Base-by-base conservation (phyloP, 345 rosid genomes). In the Microthlaspi erraticum region DNA sequence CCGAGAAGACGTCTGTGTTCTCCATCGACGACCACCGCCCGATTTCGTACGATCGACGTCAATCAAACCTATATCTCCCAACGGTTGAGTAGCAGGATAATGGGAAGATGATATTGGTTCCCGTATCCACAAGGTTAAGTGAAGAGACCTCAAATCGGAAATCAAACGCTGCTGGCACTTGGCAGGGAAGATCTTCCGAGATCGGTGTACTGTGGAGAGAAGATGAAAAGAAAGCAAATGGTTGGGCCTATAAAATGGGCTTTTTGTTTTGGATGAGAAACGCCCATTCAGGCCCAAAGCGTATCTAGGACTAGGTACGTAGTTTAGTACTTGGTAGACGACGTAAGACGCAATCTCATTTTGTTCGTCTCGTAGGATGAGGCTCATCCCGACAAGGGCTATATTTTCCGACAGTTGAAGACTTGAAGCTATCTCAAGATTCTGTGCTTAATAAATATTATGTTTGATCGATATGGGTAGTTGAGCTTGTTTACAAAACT, bases 1-100 rank as follows among this genome's bases (percentile, higher is more conserved):
- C 97, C 48, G 87, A 65, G 80, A 88, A 86, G 32, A 87, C 89
- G 77, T 87, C 95, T 1, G 83, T 66, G 81, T 81, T 94, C 85
- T 91, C 98, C 99, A 91, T 84, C 42, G 49, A 4, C 75, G 23
- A 62, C 33, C 62, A 53, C 54, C 61, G 41, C 43, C 59, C 4
- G 62, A 52, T 60, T 66, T 64, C 11, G 72, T 64, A 53, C 31
- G 43, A n/a, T 34, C 23, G 17, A 66, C 14, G 63, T 33, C 49
- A 5, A 42, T 16, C 64, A 51, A 41, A 33, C 33, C 55, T 56
- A 52, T 36, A 34, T 41, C 10, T 48, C 44, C 39, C 1, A 50
- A 8, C 14, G 59, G 63, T 43, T 26, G 7, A 49, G 31, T 38
- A 68, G 52, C n/a, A 19, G 52, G n/a, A 60, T 11, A 29, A 16